phyloP scores from a whole-genome alignment of 495 filamentous ascomycete species.

The Oidiodendron maius region DNA sequence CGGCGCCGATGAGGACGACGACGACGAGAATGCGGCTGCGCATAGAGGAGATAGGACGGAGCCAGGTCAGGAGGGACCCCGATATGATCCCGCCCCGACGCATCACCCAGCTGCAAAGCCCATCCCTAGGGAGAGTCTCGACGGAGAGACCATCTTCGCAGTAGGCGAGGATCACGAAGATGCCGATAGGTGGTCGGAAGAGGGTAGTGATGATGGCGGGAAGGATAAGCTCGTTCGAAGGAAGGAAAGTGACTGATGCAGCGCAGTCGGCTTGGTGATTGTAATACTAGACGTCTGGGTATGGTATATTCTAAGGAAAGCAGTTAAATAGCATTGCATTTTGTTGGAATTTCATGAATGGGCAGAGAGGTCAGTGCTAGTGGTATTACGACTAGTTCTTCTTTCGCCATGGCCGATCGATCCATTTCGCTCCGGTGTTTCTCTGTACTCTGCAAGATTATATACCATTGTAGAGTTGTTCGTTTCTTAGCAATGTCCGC shows the following conservation, averaged over 20 bases:
- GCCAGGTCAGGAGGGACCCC: slow-evolving; percentile 30
- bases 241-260: slow-evolving; percentile 5
- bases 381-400: too few relatives aligned
- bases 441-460: too few relatives aligned
- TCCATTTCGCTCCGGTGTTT: too few relatives aligned
- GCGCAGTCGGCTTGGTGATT: not conserved
- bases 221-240: slow-evolving; percentile 53
- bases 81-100: slow-evolving; percentile 23
- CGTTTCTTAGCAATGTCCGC: too few relatives aligned
- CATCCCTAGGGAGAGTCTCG: slow-evolving; percentile 59
- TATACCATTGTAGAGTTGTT: too few relatives aligned
- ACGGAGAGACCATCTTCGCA: slow-evolving; percentile 92
- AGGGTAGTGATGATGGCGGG: slow-evolving; percentile 56
- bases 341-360: too few relatives aligned
- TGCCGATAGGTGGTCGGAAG: slow-evolving; percentile 69
- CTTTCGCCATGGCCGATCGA: too few relatives aligned
- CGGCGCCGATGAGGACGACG: slow-evolving; percentile 67
- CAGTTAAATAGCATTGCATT: too few relatives aligned
- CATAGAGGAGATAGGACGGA: slow-evolving; percentile 35
- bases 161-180: slow-evolving; percentile 63
- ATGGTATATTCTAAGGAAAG: too few relatives aligned
- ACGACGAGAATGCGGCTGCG: slow-evolving; percentile 61
- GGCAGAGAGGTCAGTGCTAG: too few relatives aligned
- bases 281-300: slow-evolving; percentile 11
- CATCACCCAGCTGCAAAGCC: slow-evolving; percentile 16